phyloP scores from a whole-genome alignment of 805 yeast species.

The Saccharomycopsis oosterbeekiorum region DNA sequence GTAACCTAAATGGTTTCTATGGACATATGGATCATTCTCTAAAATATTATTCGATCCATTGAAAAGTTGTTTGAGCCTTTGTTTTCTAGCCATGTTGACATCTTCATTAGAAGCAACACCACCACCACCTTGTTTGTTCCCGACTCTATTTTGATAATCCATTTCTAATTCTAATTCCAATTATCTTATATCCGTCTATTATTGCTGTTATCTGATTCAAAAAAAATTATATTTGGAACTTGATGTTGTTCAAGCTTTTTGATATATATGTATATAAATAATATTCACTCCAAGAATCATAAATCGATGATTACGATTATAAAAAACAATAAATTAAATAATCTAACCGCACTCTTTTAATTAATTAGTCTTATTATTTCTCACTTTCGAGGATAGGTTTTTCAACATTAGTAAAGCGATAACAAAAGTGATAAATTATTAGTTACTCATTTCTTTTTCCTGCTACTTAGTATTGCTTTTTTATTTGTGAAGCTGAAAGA shows the following conservation, averaged over 20 bases:
- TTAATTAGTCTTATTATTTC: too few relatives aligned
- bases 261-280: too few relatives aligned
- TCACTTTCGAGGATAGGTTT: too few relatives aligned
- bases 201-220: neutral
- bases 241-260: too few relatives aligned
- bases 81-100: constrained; percentile 56
- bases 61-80: constrained; percentile 54
- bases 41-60: constrained; percentile 29
- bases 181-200: neutral
- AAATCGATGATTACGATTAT: neutral
- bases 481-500: too few relatives aligned
- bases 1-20: constrained; percentile 72
- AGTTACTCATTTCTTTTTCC: too few relatives aligned
- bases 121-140: constrained; percentile 85
- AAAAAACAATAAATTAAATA: too few relatives aligned
- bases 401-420: too few relatives aligned
- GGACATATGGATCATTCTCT: constrained; percentile 72
- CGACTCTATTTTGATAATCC: constrained; percentile 87
- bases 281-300: neutral
- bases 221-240: too few relatives aligned
- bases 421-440: too few relatives aligned
- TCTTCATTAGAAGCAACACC: constrained; percentile 74
- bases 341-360: neutral
- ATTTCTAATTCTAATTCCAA: constrained; percentile 27
- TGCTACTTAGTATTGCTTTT: too few relatives aligned